A percentile compares a stretch with the other conserved stretches of the same genome.
Evolutionary conservation across 2,329 filamentous ascomycete species (phyloP).

Genomic region (Apiospora pterosperma): DNA sequence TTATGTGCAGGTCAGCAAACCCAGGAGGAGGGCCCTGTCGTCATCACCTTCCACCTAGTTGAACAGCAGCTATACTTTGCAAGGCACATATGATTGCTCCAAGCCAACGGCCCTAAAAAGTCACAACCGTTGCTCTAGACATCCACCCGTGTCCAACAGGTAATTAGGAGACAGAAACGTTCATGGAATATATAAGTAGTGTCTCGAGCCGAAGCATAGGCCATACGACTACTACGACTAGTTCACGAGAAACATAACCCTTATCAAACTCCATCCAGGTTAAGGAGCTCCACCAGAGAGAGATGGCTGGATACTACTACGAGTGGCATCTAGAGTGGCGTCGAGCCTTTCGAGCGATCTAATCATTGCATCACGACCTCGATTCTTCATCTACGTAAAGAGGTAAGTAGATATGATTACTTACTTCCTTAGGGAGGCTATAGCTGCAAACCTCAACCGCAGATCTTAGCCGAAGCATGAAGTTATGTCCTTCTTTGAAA

Average conservation of each 20-base stretch:
- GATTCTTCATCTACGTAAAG: not conserved
- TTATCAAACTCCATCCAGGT: not conserved
- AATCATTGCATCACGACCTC: not conserved
- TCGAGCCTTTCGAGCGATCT: not conserved
- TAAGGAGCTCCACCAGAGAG: not conserved
- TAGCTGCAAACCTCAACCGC: not conserved
- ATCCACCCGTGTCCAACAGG: not conserved
- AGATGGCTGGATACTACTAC: not conserved
- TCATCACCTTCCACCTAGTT: not conserved
- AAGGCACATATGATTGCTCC: not conserved
- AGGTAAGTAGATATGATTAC: not conserved
- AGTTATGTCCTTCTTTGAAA: too few relatives aligned
- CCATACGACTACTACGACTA: too few relatives aligned
- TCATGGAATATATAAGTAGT: not conserved
- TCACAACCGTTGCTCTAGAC: not conserved
- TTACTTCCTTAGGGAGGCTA: not conserved
- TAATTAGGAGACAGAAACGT: not conserved
- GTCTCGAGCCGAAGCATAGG: not conserved
- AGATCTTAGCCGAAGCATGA: not conserved
- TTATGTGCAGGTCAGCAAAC: not conserved
- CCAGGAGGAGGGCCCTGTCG: not conserved
- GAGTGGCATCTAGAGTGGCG: not conserved
- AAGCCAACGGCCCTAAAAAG: not conserved
- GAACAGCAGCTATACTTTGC: not conserved
- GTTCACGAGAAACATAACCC: not conserved